These are phyloP conservation scores for Babesia divergens DNA, from an alignment of 169 alveolate species.

Conservation along the genomic window DNA sequence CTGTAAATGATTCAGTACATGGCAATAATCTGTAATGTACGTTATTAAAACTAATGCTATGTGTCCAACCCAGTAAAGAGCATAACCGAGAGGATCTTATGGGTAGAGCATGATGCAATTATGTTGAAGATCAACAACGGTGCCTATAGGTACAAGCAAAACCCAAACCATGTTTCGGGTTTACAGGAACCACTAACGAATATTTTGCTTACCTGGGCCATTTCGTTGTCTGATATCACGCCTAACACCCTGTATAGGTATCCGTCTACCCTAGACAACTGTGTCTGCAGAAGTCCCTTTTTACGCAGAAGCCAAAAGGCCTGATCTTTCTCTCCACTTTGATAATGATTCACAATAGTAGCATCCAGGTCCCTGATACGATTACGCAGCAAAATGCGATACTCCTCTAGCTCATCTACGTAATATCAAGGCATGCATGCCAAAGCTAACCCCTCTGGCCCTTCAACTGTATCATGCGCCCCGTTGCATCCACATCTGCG, in stretches of 20 bases:
- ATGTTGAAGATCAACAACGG: too few relatives aligned
- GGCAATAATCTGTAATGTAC: not conserved
- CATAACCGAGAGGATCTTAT: too few relatives aligned
- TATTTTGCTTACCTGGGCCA: conserved; percentile 56
- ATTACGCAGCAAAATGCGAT: not conserved
- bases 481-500: not conserved
- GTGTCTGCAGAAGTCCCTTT: conserved; percentile 38
- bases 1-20: conserved; percentile 2
- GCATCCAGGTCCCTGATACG: conserved; percentile 22
- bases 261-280: conserved; percentile 20
- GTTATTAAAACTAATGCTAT: not conserved
- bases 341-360: not conserved
- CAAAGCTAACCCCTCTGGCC: conserved; percentile 39
- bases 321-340: not conserved
- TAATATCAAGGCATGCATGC: not conserved
- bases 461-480: conserved; percentile 36
- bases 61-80: too few relatives aligned
- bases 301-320: conserved; percentile 40
- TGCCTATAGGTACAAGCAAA: too few relatives aligned
- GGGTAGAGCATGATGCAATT: too few relatives aligned
- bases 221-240: conserved; percentile 55
- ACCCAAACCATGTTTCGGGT: too few relatives aligned
- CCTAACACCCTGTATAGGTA: conserved; percentile 18
- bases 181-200: too few relatives aligned
- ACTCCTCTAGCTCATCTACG: conserved; percentile 37